Base-by-base conservation (phyloP, 2,329 filamentous ascomycete species). In the Tolypocladium cylindrosporum region DNA sequence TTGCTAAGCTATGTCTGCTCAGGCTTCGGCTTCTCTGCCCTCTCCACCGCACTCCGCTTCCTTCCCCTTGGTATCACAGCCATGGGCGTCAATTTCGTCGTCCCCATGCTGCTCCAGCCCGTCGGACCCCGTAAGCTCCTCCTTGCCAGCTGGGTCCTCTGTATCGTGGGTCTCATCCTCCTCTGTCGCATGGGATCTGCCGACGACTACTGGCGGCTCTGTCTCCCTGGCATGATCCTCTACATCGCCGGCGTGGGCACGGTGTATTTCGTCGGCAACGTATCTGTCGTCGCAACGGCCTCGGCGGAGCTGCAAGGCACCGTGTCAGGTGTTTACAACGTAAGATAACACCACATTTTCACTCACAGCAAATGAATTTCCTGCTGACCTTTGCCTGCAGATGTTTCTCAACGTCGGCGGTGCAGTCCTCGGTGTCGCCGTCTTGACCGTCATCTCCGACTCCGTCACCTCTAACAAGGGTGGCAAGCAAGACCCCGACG, bases 381-480 rank as follows among this genome's bases (percentile, higher is more conserved):
- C 3, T 55, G 39, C 41, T 43, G n/a, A 55, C 40, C 27, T 4
- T 6, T 19, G 1, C 31, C 7, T n/a, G 19, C 41, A 60, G 58
- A 60, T 60, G 58, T 60, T 60, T 24, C 37, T 60, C 14, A 60
- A 60, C 42, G 56, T 60, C 10, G 58, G 59, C 19, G 59, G 59
- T 40, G 59, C 59, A 24, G 59, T 60, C 31, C 59, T 60, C 11
- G 59, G 59, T 24, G 56, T 60, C 3, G 59, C 59, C 14, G 56
- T 60, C 14, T n/a, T 60, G 6, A 60, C 59, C 37, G 56, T 60
- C 55, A 57, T 64, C 43, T 62, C 60, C 11, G 60, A 63, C 21
- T 62, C 62, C 13, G 60, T 61, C 31, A 64, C 60, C 2, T 63
- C 62, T 4, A 61, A 60, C 43, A 56, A 60, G 4, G 61, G 59